These are phyloP conservation scores for Schwanniomyces polymorphus DNA, from an alignment of 805 yeast species.

Conservation along the genomic window DNA sequence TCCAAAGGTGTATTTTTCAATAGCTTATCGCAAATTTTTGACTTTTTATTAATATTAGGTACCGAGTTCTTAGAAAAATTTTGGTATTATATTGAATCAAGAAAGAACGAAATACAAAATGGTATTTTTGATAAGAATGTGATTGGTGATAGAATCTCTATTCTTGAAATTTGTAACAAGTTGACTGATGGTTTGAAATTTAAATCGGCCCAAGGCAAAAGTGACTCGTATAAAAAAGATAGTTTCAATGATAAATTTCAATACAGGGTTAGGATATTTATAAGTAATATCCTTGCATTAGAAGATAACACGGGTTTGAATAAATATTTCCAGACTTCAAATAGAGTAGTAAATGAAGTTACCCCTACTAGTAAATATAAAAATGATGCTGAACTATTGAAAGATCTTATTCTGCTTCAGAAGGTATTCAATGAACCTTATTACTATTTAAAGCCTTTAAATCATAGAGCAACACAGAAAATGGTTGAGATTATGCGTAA, in stretches of 20 bases:
- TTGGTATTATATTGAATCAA: slow-evolving; percentile 39
- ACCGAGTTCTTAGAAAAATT: slow-evolving; percentile 22
- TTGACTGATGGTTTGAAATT: slow-evolving; percentile 31
- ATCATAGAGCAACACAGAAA: slow-evolving; percentile 16
- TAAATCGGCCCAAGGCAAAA: slow-evolving; percentile 16
- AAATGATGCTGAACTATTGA: slow-evolving; percentile 25
- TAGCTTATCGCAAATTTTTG: slow-evolving; percentile 21
- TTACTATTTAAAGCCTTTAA: slow-evolving; percentile 20
- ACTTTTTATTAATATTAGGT: slow-evolving; percentile 20
- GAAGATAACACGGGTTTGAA: slow-evolving; percentile 48
- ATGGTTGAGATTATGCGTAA: slow-evolving; percentile 22
- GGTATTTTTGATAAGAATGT: slow-evolving; percentile 25
- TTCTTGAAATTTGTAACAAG: slow-evolving; percentile 39
- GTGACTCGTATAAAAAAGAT: slow-evolving; percentile 35
- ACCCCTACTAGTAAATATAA: slow-evolving; percentile 15
- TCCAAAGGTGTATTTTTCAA: slow-evolving; percentile 25
- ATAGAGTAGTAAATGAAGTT: slow-evolving; percentile 23
- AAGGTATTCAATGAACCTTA: slow-evolving; percentile 38
- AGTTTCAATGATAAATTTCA: slow-evolving; percentile 39
- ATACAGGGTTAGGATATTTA: slow-evolving; percentile 32
- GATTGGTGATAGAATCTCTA: slow-evolving; percentile 36
- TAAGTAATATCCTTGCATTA: slow-evolving; percentile 31
- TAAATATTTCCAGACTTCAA: slow-evolving; percentile 34
- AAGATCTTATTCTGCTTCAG: slow-evolving; percentile 30
- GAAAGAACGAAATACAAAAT: slow-evolving; percentile 19